Conservation (phyloP, 106 monocot species). For the Acorus gramineus region DNA sequence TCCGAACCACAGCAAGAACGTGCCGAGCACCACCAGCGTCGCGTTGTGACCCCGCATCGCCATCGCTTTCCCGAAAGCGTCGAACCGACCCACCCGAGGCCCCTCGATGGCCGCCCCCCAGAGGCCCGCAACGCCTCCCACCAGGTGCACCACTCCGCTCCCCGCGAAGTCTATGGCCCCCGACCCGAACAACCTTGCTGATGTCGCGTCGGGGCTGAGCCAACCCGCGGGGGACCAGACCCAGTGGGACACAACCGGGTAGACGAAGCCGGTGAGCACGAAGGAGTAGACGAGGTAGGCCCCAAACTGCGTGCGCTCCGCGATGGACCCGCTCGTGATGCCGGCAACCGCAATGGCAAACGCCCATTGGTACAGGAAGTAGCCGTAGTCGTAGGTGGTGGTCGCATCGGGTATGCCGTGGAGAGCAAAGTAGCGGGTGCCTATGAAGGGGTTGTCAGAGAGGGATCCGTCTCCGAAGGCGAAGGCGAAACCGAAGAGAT, state of each 20-base stretch:
- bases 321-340: constrained; percentile 61
- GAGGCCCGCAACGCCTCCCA: constrained; percentile 36
- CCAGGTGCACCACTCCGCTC: constrained; percentile 34
- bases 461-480: constrained; percentile 15
- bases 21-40: constrained; percentile 31
- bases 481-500: constrained; percentile 32
- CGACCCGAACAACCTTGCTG: constrained; percentile 21
- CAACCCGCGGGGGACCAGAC: constrained; percentile 52
- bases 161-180: constrained; percentile 63
- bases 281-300: constrained; percentile 53
- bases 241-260: constrained; percentile 62
- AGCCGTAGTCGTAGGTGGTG: constrained; percentile 24
- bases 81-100: constrained; percentile 32
- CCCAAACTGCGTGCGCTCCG: constrained; percentile 57
- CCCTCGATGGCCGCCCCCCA: constrained; percentile 36
- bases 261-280: constrained; percentile 53
- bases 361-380: constrained; percentile 59
- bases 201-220: constrained; percentile 15
- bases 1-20: constrained; percentile 47
- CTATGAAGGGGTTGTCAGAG: constrained; percentile 30
- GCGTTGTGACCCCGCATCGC: constrained; percentile 35
- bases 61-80: constrained; percentile 30
- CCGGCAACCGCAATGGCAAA: constrained; percentile 59
- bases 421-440: constrained; percentile 34
- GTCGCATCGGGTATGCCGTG: constrained; percentile 17